Evolutionary conservation across 2,329 filamentous ascomycete species (phyloP), one percentile per base, ranked within the genome.

Genomic region (Drechslerella coelobrocha): DNA sequence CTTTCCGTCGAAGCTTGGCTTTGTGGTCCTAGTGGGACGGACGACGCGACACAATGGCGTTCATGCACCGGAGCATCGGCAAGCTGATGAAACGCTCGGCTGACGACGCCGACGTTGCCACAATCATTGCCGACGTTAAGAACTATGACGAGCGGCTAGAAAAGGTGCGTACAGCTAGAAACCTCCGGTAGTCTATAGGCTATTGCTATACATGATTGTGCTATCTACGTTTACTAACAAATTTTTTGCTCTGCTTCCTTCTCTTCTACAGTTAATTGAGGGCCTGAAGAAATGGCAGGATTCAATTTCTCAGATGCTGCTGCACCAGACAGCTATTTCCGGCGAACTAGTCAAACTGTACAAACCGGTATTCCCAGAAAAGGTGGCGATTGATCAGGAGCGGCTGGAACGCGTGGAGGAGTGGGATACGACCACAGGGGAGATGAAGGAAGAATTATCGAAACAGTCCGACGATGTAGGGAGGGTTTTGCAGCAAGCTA

Each of bases 41-140:
- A 23, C 34, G 12, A 21, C 31, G 26, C n/a, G 19, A 9, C 19
- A 52, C 26, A n/a, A 72, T 72, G 68, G 45, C 61, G 27, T 17
- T 54, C n/a, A 2, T 72, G 19, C 61, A 72, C 7, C 60, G 68
- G 9, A 34, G 53, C 31, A 47, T 72, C 51, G 68, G 68, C 19
- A 72, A 66, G 59, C 31, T 72, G 54, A 37, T 65, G 41, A 72
- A 72, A 24, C 60, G 68, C 53, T 66, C 68, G 43, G 68, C 50
- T 45, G 68, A 72, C 23, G 68, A 72, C 27, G 61, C 56, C 34
- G 56, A 72, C 21, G 68, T 72, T n/a, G 60, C 56, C 9, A 41
- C 39, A 3, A 51, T 72, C 50, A 72, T 72, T 51, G 41, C 50
- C 61, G 68, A 72, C 59, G 61, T 72, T 61, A 72, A 59, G 26